Conservation (phyloP, 2,329 filamentous ascomycete genomes). For the Aspergillus persii region DNA sequence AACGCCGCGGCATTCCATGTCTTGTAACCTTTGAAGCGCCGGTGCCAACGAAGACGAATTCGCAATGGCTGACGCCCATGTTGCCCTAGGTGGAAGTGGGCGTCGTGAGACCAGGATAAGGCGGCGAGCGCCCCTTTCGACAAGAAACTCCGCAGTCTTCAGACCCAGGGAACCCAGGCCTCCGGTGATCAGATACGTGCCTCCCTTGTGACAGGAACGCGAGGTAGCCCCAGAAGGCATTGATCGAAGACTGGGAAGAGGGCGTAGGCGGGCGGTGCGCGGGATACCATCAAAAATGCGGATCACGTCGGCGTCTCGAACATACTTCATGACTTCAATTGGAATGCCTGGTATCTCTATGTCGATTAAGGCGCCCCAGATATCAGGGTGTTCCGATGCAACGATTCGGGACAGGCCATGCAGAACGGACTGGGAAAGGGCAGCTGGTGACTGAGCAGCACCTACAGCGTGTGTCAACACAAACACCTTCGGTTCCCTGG, state of each 20-base stretch:
- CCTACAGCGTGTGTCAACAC: slow-evolving; percentile 28
- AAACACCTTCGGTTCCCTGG: background rate
- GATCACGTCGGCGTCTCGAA: slow-evolving; percentile 38
- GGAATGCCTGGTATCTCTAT: slow-evolving; percentile 18
- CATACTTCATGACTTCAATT: slow-evolving; percentile 41
- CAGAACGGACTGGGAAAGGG: slow-evolving; percentile 36
- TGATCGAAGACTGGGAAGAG: background rate
- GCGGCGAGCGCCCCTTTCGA: slow-evolving; percentile 42
- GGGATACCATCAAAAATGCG: slow-evolving; percentile 41
- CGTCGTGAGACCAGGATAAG: slow-evolving; percentile 42
- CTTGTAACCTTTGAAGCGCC: slow-evolving; percentile 20
- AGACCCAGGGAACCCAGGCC: slow-evolving; percentile 44
- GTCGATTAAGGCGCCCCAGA: slow-evolving; percentile 42
- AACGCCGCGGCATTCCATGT: slow-evolving; percentile 33
- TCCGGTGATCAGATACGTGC: slow-evolving; percentile 47
- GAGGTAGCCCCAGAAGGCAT: background rate
- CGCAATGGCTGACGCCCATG: no score
- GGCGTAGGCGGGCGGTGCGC: slow-evolving; percentile 31
- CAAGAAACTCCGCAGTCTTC: slow-evolving; percentile 36
- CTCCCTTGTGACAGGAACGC: slow-evolving; percentile 21
- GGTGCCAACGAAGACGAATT: background rate
- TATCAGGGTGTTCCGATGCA: slow-evolving; percentile 37
- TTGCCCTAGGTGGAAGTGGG: slow-evolving; percentile 32
- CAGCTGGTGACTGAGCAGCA: slow-evolving; percentile 25
- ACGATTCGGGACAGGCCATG: slow-evolving; percentile 40